Conservation (phyloP, 2,329 filamentous ascomycete genomes). For the Talaromyces sp. region DNA sequence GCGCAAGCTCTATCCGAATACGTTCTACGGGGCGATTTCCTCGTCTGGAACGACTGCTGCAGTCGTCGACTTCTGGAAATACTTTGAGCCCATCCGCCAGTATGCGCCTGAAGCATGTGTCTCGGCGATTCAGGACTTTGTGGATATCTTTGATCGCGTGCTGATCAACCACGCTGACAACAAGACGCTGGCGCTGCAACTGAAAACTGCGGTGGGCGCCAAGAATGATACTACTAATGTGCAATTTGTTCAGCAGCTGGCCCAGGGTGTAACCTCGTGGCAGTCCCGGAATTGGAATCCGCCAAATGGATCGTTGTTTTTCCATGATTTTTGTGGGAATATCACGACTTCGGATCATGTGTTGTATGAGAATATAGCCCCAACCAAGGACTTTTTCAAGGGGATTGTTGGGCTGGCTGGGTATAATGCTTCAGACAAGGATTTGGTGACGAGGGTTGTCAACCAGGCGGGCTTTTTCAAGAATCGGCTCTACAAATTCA, state of each 20-base stretch:
- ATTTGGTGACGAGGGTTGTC: neutral
- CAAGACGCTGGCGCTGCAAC: constrained; percentile 35
- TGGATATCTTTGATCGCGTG: constrained; percentile 56
- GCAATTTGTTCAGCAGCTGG: constrained; percentile 50
- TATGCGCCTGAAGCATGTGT: constrained; percentile 61
- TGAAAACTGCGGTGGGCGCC: constrained; percentile 37
- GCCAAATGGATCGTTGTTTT: constrained; percentile 15
- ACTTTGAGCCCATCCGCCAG: constrained; percentile 55
- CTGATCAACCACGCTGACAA: constrained; percentile 32
- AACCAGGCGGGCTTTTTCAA: neutral
- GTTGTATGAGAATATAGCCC: neutral
- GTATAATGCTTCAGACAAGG: neutral
- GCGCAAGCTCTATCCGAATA: constrained; percentile 69
- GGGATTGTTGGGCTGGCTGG: neutral
- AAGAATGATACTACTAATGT: constrained; percentile 37
- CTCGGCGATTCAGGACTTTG: constrained; percentile 57
- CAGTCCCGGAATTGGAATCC: constrained; percentile 60
- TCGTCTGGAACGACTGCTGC: constrained; percentile 75
- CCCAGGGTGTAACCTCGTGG: constrained; percentile 43
- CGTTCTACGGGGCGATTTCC: constrained; percentile 73
- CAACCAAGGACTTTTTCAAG: neutral
- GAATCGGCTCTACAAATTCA: neutral
- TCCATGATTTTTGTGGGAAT: neutral
- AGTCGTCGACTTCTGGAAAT: constrained; percentile 70
- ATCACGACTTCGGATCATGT: neutral